Percentiles rank a stretch among this genome's conserved stretches.
phyloP scores from a whole-genome alignment of 306 rosid genomes.

The Prunus mira region DNA sequence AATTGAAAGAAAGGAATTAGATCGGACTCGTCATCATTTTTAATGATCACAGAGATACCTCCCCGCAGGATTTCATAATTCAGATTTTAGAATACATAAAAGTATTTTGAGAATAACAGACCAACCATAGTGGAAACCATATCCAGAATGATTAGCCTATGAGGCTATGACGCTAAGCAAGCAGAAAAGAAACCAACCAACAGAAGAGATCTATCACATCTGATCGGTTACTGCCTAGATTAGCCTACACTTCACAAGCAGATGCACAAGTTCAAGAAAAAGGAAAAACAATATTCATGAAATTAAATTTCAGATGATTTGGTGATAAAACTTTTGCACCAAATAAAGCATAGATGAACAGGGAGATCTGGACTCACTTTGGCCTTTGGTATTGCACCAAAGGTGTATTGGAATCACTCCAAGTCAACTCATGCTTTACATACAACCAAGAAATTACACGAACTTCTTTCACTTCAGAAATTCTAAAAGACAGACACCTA shows the following conservation, averaged over 20 bases:
- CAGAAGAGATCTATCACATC: neutral
- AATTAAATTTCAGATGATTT: neutral
- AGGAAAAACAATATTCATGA: neutral
- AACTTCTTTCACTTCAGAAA: neutral
- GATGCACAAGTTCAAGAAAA: neutral
- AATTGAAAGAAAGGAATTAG: neutral
- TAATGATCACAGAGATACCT: neutral
- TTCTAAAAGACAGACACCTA: neutral
- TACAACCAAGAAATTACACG: too few species aligned
- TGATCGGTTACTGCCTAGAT: neutral
- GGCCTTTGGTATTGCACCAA: too few species aligned
- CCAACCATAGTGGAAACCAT: neutral
- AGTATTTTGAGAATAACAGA: neutral
- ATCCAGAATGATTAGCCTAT: neutral
- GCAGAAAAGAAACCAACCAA: too few species aligned
- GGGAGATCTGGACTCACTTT: too few species aligned
- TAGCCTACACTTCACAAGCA: neutral
- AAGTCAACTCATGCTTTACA: too few species aligned
- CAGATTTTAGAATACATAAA: neutral
- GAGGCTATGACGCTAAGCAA: too few species aligned
- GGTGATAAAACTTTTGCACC: neutral
- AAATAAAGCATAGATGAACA: too few species aligned
- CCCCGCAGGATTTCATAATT: neutral
- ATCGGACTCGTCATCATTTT: neutral
- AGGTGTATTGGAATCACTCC: too few species aligned